Evolutionary conservation across 169 alveolate species (phyloP).

Genomic region (Theileria luwenshuni): DNA sequence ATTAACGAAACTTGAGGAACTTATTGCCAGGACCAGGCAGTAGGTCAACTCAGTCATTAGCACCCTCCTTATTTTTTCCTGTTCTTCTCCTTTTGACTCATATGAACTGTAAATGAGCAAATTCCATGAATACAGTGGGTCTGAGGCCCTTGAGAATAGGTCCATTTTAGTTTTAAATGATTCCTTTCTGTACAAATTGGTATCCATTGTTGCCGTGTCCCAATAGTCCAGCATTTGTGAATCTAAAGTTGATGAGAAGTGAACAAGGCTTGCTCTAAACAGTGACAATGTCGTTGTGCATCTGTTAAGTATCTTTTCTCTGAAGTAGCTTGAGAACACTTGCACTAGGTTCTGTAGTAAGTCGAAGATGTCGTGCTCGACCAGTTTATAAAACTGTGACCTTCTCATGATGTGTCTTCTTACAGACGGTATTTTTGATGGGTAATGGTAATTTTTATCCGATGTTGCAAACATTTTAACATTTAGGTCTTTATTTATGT

Average conservation of each 20-base stretch:
- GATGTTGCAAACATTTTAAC: slow-evolving; percentile 55
- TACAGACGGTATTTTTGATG: slow-evolving; percentile 34
- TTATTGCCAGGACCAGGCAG: slow-evolving; percentile 40
- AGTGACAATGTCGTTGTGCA: slow-evolving; percentile 6
- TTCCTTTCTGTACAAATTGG: not conserved
- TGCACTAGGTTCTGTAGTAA: slow-evolving; percentile 18
- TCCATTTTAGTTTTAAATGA: slow-evolving; percentile 23
- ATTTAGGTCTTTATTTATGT: slow-evolving; percentile 11
- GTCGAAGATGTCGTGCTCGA: slow-evolving; percentile 54
- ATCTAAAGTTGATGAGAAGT: slow-evolving; percentile 33
- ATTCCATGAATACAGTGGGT: slow-evolving; percentile 74
- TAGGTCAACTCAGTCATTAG: slow-evolving; percentile 50
- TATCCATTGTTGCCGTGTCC: slow-evolving; percentile 14
- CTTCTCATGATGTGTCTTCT: slow-evolving; percentile 48
- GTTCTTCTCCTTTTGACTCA: slow-evolving; percentile 10
- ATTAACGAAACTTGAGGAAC: slow-evolving; percentile 75
- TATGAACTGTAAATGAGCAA: slow-evolving; percentile 56
- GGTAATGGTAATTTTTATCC: slow-evolving; percentile 44
- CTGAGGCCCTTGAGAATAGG: slow-evolving; percentile 61
- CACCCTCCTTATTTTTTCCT: slow-evolving; percentile 16
- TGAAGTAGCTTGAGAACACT: slow-evolving; percentile 39
- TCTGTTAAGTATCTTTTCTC: slow-evolving; percentile 11
- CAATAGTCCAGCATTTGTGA: slow-evolving; percentile 49
- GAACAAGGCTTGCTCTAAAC: slow-evolving; percentile 40
- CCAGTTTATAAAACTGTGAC: slow-evolving; percentile 12